Evolutionary conservation across 2,329 filamentous ascomycete genomes (phyloP).

Genomic region (Dryadomyces quercivorus): DNA sequence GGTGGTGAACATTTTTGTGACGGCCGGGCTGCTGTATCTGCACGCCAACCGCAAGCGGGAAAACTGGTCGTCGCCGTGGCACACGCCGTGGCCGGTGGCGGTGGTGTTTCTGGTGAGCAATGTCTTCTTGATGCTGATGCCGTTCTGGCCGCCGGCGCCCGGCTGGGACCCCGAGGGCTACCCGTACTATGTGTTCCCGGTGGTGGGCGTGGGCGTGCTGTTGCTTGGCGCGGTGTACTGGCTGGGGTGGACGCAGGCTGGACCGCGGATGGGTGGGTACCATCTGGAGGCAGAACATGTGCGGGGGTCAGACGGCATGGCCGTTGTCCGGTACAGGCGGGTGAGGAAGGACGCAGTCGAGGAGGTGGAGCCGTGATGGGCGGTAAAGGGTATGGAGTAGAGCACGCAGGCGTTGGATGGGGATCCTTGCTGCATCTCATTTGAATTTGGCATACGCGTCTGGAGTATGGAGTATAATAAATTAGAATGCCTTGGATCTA

Average conservation of each 20-base stretch:
- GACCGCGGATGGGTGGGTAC: constrained; percentile 25
- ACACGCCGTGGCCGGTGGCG: constrained; percentile 33
- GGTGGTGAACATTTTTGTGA: not conserved
- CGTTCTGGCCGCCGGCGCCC: constrained; percentile 40
- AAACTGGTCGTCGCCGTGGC: constrained; percentile 43
- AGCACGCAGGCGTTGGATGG: too few relatives aligned
- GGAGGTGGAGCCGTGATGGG: not conserved
- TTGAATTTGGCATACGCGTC: too few relatives aligned
- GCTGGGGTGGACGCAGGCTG: constrained; percentile 36
- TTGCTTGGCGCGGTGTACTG: constrained; percentile 39
- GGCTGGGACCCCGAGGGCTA: constrained; percentile 34
- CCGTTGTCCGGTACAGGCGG: constrained; percentile 26
- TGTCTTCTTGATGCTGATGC: constrained; percentile 38
- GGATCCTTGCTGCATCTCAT: too few relatives aligned
- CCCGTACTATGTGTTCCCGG: constrained; percentile 43
- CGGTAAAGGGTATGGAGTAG: too few relatives aligned
- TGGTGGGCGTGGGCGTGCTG: constrained; percentile 40
- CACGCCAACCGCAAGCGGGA: not conserved
- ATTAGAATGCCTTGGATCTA: too few relatives aligned
- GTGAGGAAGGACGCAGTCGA: not conserved
- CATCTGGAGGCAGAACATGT: constrained; percentile 28
- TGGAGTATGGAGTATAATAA: too few relatives aligned
- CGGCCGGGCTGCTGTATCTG: constrained; percentile 1
- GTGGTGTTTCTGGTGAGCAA: constrained; percentile 38
- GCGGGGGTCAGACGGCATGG: constrained; percentile 25